phyloP scores from a whole-genome alignment of 306 rosid genomes.

The Phaseolus lunatus region DNA sequence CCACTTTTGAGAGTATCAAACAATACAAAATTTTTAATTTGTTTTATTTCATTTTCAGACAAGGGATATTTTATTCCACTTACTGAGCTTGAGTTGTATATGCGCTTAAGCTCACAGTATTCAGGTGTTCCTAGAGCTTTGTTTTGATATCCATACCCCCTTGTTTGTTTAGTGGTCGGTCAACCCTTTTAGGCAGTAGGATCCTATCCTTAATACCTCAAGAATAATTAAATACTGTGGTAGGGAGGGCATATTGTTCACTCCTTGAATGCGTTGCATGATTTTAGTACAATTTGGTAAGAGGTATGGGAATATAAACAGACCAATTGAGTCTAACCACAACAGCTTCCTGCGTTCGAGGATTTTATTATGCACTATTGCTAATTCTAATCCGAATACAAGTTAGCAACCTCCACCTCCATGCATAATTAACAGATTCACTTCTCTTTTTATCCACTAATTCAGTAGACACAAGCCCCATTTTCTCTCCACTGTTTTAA shows the following conservation, averaged over 20 bases:
- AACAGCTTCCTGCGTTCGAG: neutral
- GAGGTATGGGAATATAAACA: neutral
- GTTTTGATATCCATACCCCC: neutral
- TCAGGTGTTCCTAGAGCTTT: neutral
- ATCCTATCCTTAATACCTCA: neutral
- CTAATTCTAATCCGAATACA: neutral
- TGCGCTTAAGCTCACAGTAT: neutral
- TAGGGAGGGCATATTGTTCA: neutral
- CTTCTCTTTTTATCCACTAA: neutral
- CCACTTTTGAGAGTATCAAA: neutral
- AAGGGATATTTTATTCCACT: neutral
- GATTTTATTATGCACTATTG: neutral
- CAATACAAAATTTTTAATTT: neutral
- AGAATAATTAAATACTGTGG: neutral
- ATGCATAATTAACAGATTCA: neutral
- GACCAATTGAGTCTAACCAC: too few species aligned
- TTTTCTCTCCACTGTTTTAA: neutral
- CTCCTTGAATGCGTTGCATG: neutral
- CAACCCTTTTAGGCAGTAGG: neutral
- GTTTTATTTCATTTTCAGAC: neutral
- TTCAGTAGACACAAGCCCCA: too few species aligned
- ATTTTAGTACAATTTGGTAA: neutral
- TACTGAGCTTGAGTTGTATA: neutral
- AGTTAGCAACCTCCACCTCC: neutral
- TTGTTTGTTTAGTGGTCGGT: neutral